Base-by-base conservation (phyloP, 2,329 filamentous ascomycete genomes). In the Ceratocystis alfenasii region DNA sequence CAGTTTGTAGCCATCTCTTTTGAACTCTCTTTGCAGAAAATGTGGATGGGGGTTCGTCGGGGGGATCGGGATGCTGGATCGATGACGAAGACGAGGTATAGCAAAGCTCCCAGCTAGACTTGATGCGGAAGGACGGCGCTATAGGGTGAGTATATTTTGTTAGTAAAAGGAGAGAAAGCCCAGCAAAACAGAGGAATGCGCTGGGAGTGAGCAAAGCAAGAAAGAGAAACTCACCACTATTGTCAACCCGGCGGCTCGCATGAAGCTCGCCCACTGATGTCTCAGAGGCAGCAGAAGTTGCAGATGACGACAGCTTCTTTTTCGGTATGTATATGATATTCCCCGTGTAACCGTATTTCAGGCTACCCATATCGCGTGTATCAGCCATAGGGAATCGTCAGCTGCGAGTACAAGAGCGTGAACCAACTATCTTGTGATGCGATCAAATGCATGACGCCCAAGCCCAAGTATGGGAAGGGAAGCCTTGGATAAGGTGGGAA, bases 1-100 rank as follows among this genome's bases (percentile, higher is more conserved):
- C 73, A 53, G 79, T 78, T 57, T 78, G 71, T 2, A 85, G 76
- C 81, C 81, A 84, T 73, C 75, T 75, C 62, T 74, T 74, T 66
- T 81, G 79, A 3, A 72, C 68, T 66, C 73, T 70, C 28, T 65
- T 65, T 17, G 33, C 33, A 28, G 46, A 17, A 20, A 46, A 55
- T 59, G 55, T 36, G 6, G 46, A 44, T 3, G 22, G 28, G 1
- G 36, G 45, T 5, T 44, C 28, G 20, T 36, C 45, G 25, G 12
- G 8, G 8, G 15, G 5, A 15, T 59, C 46, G 6, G 61, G 44
- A 50, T 64, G 53, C 55, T 65, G 62, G 17, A 48, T 46, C n/a
- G n/a, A 20, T 20, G 48, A 5, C 17, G 66, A n/a, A 12, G 55
- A 20, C 22, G 66, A 65, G 25, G 62, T 62, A 65, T 67, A 67